These are phyloP conservation scores for Platanthera guangdongensis DNA, from an alignment of 106 monocot genomes.

Conservation along the genomic window DNA sequence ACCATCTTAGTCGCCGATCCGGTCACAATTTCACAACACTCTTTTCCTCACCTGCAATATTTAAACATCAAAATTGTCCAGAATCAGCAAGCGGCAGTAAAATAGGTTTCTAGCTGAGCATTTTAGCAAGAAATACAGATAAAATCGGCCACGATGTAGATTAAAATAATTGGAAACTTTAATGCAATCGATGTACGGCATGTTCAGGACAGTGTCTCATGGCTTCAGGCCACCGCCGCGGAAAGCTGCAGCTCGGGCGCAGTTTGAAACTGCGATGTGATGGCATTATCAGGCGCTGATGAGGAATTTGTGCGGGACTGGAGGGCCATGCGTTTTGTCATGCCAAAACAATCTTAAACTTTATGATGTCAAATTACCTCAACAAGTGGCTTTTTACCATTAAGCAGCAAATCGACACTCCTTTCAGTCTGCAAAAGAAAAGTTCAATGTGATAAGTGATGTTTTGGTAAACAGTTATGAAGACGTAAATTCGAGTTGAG, in stretches of 20 bases:
- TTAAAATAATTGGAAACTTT: too few relatives aligned
- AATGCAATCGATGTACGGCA: background rate
- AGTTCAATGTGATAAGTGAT: background rate
- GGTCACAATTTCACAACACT: too few relatives aligned
- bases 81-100: background rate
- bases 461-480: background rate
- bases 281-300: too few relatives aligned
- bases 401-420: conserved; percentile 83
- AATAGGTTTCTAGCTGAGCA: background rate
- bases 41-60: conserved; percentile 63
- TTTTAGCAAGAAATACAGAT: background rate
- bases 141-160: background rate
- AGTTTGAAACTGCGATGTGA: too few relatives aligned
- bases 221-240: background rate
- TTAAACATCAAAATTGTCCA: background rate
- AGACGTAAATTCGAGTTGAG: background rate
- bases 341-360: background rate
- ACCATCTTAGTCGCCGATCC: too few relatives aligned
- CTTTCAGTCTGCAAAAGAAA: conserved; percentile 69
- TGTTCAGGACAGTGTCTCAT: background rate
- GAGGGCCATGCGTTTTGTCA: background rate
- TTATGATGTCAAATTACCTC: conserved; percentile 45
- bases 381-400: conserved; percentile 79
- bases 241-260: too few relatives aligned
- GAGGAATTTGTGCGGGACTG: background rate